Conservation (phyloP, 306 rosid genomes). For the Rosa rugosa region DNA sequence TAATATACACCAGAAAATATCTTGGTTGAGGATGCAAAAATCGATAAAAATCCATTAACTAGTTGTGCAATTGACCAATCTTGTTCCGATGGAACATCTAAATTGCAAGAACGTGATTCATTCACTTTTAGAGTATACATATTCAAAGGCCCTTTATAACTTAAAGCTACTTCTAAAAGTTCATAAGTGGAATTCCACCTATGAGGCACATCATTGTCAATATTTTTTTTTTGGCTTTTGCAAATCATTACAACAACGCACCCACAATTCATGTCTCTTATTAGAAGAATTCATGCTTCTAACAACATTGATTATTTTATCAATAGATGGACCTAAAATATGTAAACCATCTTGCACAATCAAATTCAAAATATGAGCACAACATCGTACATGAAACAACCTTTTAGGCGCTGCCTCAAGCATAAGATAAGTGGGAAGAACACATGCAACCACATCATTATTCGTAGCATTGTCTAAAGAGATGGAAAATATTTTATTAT, state of each 20-base stretch:
- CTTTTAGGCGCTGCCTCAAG: not conserved
- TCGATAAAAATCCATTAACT: not conserved
- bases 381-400: not conserved
- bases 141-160: too few relatives aligned
- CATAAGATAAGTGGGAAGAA: not conserved
- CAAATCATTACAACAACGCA: not conserved
- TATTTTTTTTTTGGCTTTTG: not conserved
- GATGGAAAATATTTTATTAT: too few relatives aligned
- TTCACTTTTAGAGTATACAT: too few relatives aligned
- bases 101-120: not conserved
- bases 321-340: too few relatives aligned
- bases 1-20: not conserved
- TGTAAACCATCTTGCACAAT: too few relatives aligned
- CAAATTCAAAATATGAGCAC: too few relatives aligned
- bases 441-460: not conserved
- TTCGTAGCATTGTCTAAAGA: not conserved
- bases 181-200: not conserved
- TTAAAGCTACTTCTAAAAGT: too few relatives aligned
- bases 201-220: not conserved
- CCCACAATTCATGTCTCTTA: not conserved
- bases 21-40: not conserved
- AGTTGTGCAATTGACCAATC: not conserved
- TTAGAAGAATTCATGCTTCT: not conserved
- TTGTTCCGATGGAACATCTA: not conserved
- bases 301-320: not conserved